Conservation (phyloP, 306 rosid genomes). For the Gleditsia sinensis region DNA sequence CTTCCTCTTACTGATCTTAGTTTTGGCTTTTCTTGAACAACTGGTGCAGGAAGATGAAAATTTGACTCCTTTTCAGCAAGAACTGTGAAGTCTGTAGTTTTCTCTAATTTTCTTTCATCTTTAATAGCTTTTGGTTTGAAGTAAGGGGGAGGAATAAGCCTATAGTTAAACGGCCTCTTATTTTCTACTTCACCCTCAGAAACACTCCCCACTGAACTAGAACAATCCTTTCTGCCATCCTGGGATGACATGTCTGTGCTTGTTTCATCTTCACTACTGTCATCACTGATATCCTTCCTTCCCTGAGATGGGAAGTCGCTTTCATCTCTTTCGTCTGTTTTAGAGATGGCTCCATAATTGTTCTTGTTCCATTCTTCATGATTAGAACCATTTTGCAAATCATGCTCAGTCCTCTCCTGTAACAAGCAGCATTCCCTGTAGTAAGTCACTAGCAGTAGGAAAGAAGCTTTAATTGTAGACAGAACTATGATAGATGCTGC, state of each 20-base stretch:
- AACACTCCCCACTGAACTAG: constrained; percentile 54
- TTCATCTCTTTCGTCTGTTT: constrained; percentile 31
- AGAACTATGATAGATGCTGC: too few relatives aligned
- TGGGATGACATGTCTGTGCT: constrained; percentile 49
- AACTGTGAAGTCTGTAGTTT: too few relatives aligned
- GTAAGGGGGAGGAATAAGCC: constrained; percentile 68
- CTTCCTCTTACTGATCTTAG: constrained; percentile 54
- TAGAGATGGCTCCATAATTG: constrained; percentile 5
- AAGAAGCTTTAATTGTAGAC: too few relatives aligned
- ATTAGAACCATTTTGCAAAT: too few relatives aligned
- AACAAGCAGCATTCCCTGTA: neutral
- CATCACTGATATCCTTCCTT: constrained; percentile 34
- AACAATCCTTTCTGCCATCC: constrained; percentile 43
- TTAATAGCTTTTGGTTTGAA: constrained; percentile 45
- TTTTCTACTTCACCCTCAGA: constrained; percentile 57
- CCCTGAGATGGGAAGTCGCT: neutral
- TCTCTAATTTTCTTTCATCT: constrained; percentile 36
- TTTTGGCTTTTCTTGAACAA: constrained; percentile 36
- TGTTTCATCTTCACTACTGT: constrained; percentile 60
- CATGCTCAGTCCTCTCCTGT: constrained; percentile 40
- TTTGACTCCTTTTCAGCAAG: too few relatives aligned
- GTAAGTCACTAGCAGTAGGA: too few relatives aligned
- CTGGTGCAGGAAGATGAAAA: too few relatives aligned
- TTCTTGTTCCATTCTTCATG: constrained; percentile 28
- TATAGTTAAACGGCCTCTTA: constrained; percentile 44